Evolutionary conservation across 768 basidiomycete genomes (phyloP), one percentile per base, ranked within the genome.

Genomic region (Leccinum barrowsii): DNA sequence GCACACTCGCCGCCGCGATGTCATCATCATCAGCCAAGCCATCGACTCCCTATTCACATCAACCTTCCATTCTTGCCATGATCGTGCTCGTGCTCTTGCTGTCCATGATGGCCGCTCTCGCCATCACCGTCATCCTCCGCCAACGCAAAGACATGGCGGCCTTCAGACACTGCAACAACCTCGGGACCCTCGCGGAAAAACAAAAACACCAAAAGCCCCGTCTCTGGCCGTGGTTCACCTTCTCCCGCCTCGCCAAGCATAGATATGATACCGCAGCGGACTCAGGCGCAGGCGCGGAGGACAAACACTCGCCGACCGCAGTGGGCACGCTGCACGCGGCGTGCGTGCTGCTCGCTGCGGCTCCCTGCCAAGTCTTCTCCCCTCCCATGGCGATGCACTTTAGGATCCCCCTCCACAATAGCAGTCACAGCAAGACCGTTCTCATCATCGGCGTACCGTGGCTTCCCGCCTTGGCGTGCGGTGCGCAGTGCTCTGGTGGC

Each of bases 281-380:
- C 17, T 40, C 17, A 40, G 17, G 17, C 37, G 17, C 37, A 24
- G 48, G 52, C 30, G 54, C 52, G 50, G 26, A n/a, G 15, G 7
- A 22, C 52, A 30, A 34, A 35, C 44, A 56, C n/a, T 3, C 35
- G 50, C 49, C 52, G 11, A 62, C 70, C 51, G 54, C 59, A 51
- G 62, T 70, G n/a, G 60, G 60, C 15, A 64, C 66, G 24, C 61
- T 67, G 3, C 71, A 70, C 46, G 62, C 67, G 19, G 35, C 67
- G 37, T 60, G 62, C 50, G 55, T 63, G 2, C 46, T 70, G 4
- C 59, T 71, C 15, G 71, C 71, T 56, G 69, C 64, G 44, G 67
- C 71, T 21, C 64, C 64, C 24, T 67, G 53, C 42, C 67, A 67
- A 34, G 34, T 58, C 5, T 61, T 70, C 24, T 55, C 63, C 15